Evolutionary conservation across 1,284 basidiomycete genomes (phyloP).

Genomic region (Somion occarium): DNA sequence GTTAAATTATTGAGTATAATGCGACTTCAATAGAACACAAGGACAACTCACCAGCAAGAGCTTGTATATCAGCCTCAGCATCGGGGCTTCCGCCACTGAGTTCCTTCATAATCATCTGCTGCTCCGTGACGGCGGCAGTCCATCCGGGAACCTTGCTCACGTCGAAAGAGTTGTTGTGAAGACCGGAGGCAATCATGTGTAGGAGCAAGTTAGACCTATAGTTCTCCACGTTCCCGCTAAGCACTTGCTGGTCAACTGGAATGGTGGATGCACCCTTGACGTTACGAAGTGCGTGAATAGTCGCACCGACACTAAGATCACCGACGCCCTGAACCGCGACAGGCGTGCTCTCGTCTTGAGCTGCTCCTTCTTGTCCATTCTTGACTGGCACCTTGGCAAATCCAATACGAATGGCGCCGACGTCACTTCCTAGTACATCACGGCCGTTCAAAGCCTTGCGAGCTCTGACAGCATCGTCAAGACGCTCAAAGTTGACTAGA

Average conservation of each 20-base stretch:
- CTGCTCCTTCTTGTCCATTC: slow-evolving; percentile 64
- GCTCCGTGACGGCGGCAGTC: slow-evolving; percentile 74
- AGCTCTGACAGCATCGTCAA: slow-evolving; percentile 94
- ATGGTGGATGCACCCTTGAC: slow-evolving; percentile 86
- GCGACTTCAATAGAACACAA: slow-evolving; percentile 9
- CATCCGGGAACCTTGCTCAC: slow-evolving; percentile 57
- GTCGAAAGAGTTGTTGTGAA: slow-evolving; percentile 61
- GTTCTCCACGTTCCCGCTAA: slow-evolving; percentile 88
- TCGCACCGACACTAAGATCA: slow-evolving; percentile 77
- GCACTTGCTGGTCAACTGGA: slow-evolving; percentile 86
- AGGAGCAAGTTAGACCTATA: slow-evolving; percentile 89
- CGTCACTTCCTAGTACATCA: slow-evolving; percentile 92
- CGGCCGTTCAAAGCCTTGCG: slow-evolving; percentile 93
- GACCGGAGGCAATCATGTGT: slow-evolving; percentile 85
- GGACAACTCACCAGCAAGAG: slow-evolving; percentile 70
- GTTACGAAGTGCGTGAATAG: slow-evolving; percentile 78
- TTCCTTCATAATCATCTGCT: slow-evolving; percentile 95
- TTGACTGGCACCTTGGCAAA: slow-evolving; percentile 95
- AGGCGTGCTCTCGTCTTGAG: slow-evolving; percentile 56
- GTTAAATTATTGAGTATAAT: slow-evolving; percentile 12
- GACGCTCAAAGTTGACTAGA: slow-evolving; percentile 91
- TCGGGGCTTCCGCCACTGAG: slow-evolving; percentile 75
- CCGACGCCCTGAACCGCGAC: slow-evolving; percentile 74
- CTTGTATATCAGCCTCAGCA: slow-evolving; percentile 78
- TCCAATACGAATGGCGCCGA: slow-evolving; percentile 93